phyloP scores from a whole-genome alignment of 352 stramenopile genomes.

The Blastocystis sp. region DNA sequence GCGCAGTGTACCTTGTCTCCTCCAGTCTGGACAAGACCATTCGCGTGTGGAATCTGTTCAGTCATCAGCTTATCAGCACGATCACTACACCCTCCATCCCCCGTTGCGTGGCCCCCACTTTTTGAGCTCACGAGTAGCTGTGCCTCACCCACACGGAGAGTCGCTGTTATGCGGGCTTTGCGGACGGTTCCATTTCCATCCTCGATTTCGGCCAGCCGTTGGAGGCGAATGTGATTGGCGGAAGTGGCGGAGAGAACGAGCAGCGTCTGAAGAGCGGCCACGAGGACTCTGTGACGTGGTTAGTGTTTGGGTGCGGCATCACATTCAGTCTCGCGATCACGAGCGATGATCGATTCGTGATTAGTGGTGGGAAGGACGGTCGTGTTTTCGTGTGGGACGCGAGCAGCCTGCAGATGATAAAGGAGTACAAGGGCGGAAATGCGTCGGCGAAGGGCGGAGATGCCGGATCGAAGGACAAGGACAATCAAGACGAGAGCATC shows the following conservation, averaged over 20 bases:
- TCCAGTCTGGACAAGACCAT: constrained; percentile 43
- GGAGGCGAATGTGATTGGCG: constrained; percentile 26
- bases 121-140: neutral
- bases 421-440: constrained; percentile 51
- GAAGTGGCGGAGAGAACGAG: neutral
- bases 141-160: constrained; percentile 15
- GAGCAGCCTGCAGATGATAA: constrained; percentile 11
- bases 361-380: constrained; percentile 37
- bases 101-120: constrained; percentile 9
- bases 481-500: neutral
- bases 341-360: constrained; percentile 16
- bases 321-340: neutral
- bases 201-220: constrained; percentile 34
- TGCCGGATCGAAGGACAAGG: too few species aligned
- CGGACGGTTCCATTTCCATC: constrained; percentile 23
- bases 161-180: constrained; percentile 20
- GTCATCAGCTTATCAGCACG: constrained; percentile 34
- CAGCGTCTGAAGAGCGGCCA: neutral
- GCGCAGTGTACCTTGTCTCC: constrained; percentile 56
- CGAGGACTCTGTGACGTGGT: neutral
- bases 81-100: constrained; percentile 8
- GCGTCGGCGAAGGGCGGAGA: constrained; percentile 21
- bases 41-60: constrained; percentile 50
- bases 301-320: neutral
- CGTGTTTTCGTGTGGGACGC: constrained; percentile 47